Conservation (phyloP, 805 yeast genomes). For the Komagataella mondaviorum region DNA sequence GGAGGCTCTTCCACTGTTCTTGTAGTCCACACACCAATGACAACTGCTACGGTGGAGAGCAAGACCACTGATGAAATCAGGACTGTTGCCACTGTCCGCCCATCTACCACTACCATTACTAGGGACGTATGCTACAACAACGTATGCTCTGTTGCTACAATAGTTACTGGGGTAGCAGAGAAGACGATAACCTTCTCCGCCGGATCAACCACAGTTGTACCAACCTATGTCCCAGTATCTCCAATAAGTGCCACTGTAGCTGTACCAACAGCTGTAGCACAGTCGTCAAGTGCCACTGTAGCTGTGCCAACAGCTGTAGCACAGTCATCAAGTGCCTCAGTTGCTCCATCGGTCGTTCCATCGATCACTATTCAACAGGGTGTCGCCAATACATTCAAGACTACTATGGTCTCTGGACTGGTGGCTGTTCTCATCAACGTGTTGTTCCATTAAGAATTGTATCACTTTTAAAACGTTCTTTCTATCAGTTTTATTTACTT, state of each 20-base stretch:
- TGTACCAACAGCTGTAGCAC: no score
- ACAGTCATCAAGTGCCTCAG: neutral
- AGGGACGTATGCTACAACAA: neutral
- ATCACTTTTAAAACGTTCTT: neutral
- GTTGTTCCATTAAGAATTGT: neutral
- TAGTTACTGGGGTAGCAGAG: neutral
- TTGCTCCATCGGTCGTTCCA: neutral
- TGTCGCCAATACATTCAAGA: neutral
- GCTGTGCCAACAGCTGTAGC: neutral
- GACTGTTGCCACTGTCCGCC: neutral
- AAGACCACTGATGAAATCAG: neutral
- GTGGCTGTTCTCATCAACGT: neutral
- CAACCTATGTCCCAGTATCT: neutral
- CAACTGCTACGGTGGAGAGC: neutral
- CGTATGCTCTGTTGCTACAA: neutral
- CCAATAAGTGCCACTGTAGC: no score
- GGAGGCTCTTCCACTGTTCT: neutral
- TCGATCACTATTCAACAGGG: neutral
- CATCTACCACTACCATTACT: neutral
- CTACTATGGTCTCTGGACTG: neutral
- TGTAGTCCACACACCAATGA: neutral
- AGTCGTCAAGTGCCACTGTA: neutral
- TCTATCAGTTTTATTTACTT: neutral
- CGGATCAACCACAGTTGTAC: neutral
- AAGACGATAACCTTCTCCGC: neutral